Evolutionary conservation across 257 asterid genomes (phyloP).

Genomic region (Lycium ferocissimum): DNA sequence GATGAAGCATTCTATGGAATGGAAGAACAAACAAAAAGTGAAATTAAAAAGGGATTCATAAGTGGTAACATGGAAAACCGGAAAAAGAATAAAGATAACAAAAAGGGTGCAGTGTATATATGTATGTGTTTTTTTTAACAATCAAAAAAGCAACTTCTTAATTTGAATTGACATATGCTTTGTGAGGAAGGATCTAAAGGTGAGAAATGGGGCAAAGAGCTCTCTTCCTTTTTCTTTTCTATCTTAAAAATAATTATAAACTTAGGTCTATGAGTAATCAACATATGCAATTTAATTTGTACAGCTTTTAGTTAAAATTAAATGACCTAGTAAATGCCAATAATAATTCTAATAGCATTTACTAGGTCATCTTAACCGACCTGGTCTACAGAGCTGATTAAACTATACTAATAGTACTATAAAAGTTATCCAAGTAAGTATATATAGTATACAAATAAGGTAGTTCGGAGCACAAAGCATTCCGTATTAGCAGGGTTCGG

Average conservation of each 20-base stretch:
- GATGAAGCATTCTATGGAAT: neutral
- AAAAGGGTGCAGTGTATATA: slow-evolving; percentile 37
- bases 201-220: slow-evolving; percentile 23
- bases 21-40: slow-evolving; percentile 63
- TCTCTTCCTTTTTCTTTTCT: neutral
- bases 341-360: too few relatives aligned
- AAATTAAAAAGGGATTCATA: slow-evolving; percentile 38
- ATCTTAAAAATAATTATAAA: slow-evolving; percentile 5
- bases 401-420: too few relatives aligned
- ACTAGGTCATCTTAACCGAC: too few relatives aligned
- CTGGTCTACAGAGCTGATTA: neutral
- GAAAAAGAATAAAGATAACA: slow-evolving; percentile 52
- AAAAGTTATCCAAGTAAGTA: too few relatives aligned
- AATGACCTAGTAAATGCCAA: neutral
- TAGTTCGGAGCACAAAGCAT: too few relatives aligned
- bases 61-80: slow-evolving; percentile 58
- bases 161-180: slow-evolving; percentile 62
- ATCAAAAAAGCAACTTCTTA: slow-evolving; percentile 42
- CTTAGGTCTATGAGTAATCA: neutral
- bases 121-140: slow-evolving; percentile 38
- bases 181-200: slow-evolving; percentile 65
- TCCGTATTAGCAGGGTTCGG: too few relatives aligned
- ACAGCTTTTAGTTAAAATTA: too few relatives aligned
- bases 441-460: too few relatives aligned
- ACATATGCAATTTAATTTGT: neutral